Evolutionary conservation across 2,329 filamentous ascomycete species (phyloP).

Genomic region (Colletotrichum lupini): DNA sequence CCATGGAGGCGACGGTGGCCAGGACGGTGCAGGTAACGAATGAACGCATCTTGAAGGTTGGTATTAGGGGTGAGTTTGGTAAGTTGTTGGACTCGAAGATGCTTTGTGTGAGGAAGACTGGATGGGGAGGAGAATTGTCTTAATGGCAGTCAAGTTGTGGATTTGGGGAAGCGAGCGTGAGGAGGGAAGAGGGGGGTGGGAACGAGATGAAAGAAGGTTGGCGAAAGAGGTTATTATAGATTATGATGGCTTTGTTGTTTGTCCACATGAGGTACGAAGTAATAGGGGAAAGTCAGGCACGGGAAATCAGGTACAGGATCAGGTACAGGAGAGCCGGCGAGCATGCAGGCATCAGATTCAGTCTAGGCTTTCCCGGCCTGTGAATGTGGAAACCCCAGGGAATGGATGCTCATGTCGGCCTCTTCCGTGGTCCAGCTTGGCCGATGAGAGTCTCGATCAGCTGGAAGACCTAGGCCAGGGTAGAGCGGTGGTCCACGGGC

Average conservation of each 20-base stretch:
- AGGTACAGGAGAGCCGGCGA: neutral
- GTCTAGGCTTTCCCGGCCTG: neutral
- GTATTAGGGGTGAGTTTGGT: neutral
- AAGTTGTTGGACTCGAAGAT: neutral
- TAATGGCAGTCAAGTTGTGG: constrained; percentile 12
- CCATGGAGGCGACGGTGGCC: constrained; percentile 29
- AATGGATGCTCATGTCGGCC: neutral
- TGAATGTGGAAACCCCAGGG: neutral
- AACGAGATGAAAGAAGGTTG: neutral
- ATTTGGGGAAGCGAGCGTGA: constrained; percentile 21
- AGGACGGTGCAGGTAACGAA: constrained; percentile 31
- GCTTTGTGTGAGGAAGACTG: constrained; percentile 17
- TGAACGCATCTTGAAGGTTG: constrained; percentile 30
- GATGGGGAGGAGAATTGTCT: constrained; percentile 17
- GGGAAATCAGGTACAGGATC: neutral
- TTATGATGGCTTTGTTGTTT: neutral
- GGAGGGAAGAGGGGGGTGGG: neutral
- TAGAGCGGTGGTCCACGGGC: neutral
- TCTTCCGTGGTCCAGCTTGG: neutral
- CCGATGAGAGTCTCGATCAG: neutral
- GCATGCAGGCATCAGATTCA: neutral
- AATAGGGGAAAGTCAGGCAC: neutral
- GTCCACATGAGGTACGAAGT: too few relatives aligned
- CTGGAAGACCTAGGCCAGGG: neutral
- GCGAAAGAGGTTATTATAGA: constrained; percentile 24